Evolutionary conservation across 2,329 filamentous ascomycete genomes (phyloP).

Genomic region (Microascus cirrosus): DNA sequence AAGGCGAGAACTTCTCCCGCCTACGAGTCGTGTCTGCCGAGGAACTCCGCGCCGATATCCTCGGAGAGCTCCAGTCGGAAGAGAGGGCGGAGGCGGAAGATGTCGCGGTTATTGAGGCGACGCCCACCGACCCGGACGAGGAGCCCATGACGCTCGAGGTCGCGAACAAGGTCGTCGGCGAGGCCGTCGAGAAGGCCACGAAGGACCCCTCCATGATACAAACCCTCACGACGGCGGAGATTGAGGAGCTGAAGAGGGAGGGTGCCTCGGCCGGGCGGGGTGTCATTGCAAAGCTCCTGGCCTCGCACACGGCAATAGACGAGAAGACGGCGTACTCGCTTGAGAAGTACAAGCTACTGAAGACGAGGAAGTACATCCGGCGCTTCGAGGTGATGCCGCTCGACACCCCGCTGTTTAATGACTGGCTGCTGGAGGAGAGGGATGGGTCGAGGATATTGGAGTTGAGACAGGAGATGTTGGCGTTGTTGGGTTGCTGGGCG

Average conservation of each 20-base stretch:
- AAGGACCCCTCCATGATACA: slow-evolving; percentile 54
- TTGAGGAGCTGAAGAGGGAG: slow-evolving; percentile 62
- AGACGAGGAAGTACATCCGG: slow-evolving; percentile 86
- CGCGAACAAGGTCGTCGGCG: not conserved
- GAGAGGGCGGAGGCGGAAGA: slow-evolving; percentile 25
- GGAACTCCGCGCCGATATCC: slow-evolving; percentile 75
- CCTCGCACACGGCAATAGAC: slow-evolving; percentile 79
- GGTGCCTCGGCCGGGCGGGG: slow-evolving; percentile 74
- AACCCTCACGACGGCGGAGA: slow-evolving; percentile 63
- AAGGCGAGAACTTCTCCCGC: slow-evolving; percentile 52
- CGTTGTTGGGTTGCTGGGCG: slow-evolving; percentile 74
- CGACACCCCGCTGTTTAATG: slow-evolving; percentile 63
- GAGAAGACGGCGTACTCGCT: slow-evolving; percentile 91
- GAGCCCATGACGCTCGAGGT: slow-evolving; percentile 12
- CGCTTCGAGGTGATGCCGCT: slow-evolving; percentile 78
- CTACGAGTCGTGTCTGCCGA: slow-evolving; percentile 69
- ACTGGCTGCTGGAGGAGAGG: slow-evolving; percentile 63
- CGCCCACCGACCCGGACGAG: slow-evolving; percentile 10
- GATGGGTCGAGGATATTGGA: slow-evolving; percentile 77
- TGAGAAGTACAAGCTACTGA: slow-evolving; percentile 91
- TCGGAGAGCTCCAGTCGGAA: slow-evolving; percentile 30
- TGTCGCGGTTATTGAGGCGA: slow-evolving; percentile 15
- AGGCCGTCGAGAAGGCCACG: not conserved
- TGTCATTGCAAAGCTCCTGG: slow-evolving; percentile 83
- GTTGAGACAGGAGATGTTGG: slow-evolving; percentile 72